Conservation (phyloP, 202 grass and related monocot genomes). For the Dendrocalamus latiflorus region DNA sequence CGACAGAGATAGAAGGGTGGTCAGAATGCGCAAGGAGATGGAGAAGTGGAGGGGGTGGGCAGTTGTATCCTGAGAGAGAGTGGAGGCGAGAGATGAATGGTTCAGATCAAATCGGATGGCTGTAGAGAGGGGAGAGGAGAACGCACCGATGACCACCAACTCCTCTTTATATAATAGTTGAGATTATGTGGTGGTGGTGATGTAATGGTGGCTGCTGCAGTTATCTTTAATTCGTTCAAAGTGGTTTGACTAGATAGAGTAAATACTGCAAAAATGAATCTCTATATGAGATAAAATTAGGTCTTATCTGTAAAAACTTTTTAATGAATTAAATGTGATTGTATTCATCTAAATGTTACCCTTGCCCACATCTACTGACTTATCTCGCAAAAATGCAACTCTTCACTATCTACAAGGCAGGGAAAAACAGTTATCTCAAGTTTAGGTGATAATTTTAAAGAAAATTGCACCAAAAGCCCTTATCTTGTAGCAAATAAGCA, state of each 20-base stretch:
- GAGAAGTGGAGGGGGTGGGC: too few species aligned
- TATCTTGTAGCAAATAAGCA: not conserved
- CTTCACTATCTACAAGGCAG: not conserved
- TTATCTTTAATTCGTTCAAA: not conserved
- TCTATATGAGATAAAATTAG: not conserved
- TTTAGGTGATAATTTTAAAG: not conserved
- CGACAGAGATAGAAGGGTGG: too few species aligned
- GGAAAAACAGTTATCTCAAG: not conserved
- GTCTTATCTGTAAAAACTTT: not conserved
- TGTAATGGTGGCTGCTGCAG: too few species aligned
- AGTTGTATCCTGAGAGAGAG: too few species aligned
- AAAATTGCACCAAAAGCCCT: not conserved
- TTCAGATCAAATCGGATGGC: too few species aligned
- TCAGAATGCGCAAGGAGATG: too few species aligned
- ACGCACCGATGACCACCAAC: too few species aligned
- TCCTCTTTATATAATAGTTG: too few species aligned
- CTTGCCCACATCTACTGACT: not conserved
- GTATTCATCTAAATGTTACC: not conserved
- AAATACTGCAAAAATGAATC: not conserved
- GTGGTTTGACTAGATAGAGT: not conserved
- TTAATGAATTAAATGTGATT: not conserved
- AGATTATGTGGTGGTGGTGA: too few species aligned
- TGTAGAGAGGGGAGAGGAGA: too few species aligned
- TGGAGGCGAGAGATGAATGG: too few species aligned
- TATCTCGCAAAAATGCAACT: not conserved